Evolutionary conservation across 805 yeast species (phyloP).

Genomic region (Deakozyma indianensis): DNA sequence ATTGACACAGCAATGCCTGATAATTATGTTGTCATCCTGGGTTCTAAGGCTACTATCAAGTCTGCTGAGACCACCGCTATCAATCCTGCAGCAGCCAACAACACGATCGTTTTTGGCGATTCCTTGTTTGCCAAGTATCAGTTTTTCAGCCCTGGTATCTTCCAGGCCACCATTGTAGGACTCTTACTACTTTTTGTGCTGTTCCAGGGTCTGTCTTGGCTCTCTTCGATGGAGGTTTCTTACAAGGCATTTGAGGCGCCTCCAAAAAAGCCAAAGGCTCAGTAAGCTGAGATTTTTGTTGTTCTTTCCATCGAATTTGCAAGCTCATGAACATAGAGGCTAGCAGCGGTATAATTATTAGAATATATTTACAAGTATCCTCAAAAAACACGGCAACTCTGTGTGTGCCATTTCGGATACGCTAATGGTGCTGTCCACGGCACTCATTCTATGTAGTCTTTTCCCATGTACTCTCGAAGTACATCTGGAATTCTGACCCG

Average conservation of each 20-base stretch:
- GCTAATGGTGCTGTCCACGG: too few relatives aligned
- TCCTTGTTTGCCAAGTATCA: constrained; percentile 48
- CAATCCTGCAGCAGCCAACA: constrained; percentile 4
- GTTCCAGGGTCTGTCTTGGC: constrained; percentile 54
- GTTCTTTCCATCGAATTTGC: too few relatives aligned
- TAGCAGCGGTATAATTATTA: too few relatives aligned
- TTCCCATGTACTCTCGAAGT: constrained; percentile 59
- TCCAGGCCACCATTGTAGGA: constrained; percentile 60
- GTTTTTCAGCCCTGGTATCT: constrained; percentile 68
- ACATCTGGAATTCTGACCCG: constrained; percentile 52
- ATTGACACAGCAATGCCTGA: constrained; percentile 19
- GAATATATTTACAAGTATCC: too few relatives aligned
- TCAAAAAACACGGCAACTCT: not conserved
- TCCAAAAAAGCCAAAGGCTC: constrained; percentile 13
- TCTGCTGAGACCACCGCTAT: constrained; percentile 1
- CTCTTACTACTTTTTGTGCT: constrained; percentile 43
- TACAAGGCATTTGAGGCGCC: constrained; percentile 73
- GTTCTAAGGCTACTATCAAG: constrained; percentile 18
- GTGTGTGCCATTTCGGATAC: not conserved
- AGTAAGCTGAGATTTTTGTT: not conserved
- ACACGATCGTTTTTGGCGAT: constrained; percentile 6
- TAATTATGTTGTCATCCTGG: constrained; percentile 21
- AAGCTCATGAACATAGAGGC: too few relatives aligned
- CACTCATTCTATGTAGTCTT: constrained; percentile 22
- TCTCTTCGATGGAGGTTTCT: constrained; percentile 55